Evolutionary conservation across 306 rosid genomes (phyloP).

Genomic region (Prosopis cineraria): DNA sequence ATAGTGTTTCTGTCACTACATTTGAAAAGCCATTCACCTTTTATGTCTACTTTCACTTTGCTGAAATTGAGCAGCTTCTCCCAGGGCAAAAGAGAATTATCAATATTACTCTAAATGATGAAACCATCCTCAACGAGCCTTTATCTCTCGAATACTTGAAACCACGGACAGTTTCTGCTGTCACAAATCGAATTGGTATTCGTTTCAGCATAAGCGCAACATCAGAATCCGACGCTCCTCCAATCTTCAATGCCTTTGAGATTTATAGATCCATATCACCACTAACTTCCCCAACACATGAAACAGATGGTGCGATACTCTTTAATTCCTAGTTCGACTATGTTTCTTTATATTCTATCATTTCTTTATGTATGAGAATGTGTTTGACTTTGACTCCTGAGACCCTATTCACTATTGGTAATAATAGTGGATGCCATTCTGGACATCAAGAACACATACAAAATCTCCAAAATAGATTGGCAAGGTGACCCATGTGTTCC

Average conservation of each 20-base stretch:
- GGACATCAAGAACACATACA: conserved; percentile 16
- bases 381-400: too few relatives aligned
- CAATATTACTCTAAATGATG: conserved; percentile 18
- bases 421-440: conserved; percentile 1
- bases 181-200: too few relatives aligned
- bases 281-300: neutral
- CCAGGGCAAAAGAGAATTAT: neutral
- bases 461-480: conserved; percentile 19
- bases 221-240: neutral
- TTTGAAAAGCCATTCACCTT: neutral
- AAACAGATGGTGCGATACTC: neutral
- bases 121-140: neutral
- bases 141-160: conserved; percentile 37
- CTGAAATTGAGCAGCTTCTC: neutral
- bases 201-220: neutral
- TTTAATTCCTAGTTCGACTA: neutral
- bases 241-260: conserved; percentile 16
- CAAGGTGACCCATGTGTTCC: conserved; percentile 47
- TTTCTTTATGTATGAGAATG: too few relatives aligned
- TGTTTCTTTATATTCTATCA: neutral
- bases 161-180: neutral
- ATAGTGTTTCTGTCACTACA: neutral
- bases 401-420: too few relatives aligned
- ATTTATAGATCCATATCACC: neutral
- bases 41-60: neutral